phyloP scores from a whole-genome alignment of 352 stramenopile species.

The Phytopythium litorale region DNA sequence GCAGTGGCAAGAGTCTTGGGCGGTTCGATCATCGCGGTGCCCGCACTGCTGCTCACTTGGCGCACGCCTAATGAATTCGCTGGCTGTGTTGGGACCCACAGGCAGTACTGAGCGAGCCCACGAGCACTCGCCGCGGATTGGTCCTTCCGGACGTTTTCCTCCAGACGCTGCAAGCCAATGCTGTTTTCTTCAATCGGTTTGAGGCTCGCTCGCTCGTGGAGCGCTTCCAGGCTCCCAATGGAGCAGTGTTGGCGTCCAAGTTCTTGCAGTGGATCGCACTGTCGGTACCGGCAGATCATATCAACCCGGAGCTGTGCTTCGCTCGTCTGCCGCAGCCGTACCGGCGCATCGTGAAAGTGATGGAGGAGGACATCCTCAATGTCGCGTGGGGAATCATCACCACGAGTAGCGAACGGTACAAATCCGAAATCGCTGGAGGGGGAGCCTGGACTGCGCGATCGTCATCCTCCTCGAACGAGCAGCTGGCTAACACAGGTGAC shows the following conservation, averaged over 20 bases:
- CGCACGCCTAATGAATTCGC: background rate
- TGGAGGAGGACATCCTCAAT: conserved; percentile 61
- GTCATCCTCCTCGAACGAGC: background rate
- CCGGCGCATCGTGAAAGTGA: conserved; percentile 56
- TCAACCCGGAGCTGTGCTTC: conserved; percentile 60
- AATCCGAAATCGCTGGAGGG: conserved; percentile 19
- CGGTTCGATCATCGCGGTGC: conserved; percentile 12
- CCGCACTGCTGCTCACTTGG: background rate
- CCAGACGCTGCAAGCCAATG: conserved; percentile 48
- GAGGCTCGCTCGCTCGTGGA: conserved; percentile 22
- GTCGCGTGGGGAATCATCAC: conserved; percentile 45
- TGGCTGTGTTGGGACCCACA: conserved; percentile 6
- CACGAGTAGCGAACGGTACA: conserved; percentile 35
- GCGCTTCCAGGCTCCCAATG: conserved; percentile 46
- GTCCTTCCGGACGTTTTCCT: conserved; percentile 38
- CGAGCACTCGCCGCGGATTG: conserved; percentile 25
- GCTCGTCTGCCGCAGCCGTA: conserved; percentile 65
- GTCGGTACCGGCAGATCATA: conserved; percentile 41
- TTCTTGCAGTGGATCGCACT: conserved; percentile 64
- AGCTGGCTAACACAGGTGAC: background rate
- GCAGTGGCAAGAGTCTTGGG: conserved; percentile 35
- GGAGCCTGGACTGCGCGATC: conserved; percentile 17
- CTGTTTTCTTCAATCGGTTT: conserved; percentile 24
- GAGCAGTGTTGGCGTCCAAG: conserved; percentile 22
- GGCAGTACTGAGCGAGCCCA: conserved; percentile 28